Evolutionary conservation across 1,139 yeast species (phyloP).

Genomic region (Sugiyamaella castrensis): DNA sequence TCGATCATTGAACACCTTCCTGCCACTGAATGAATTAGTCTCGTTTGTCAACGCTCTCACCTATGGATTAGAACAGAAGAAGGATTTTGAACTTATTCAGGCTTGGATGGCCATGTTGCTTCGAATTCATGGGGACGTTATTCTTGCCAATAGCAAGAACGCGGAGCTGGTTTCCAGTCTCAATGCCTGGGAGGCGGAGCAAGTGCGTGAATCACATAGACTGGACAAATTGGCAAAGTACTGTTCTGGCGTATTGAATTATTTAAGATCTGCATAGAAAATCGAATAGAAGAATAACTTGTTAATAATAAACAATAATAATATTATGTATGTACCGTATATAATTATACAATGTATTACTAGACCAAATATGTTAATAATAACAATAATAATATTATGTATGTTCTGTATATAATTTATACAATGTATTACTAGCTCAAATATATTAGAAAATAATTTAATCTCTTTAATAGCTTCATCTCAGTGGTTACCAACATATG

Average conservation of each 20-base stretch:
- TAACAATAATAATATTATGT: constrained; percentile 3
- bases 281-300: not conserved
- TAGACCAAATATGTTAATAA: not conserved
- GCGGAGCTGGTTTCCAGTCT: constrained; percentile 32
- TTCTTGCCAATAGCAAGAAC: constrained; percentile 41
- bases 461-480: not conserved
- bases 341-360: not conserved
- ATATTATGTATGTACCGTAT: constrained; percentile 1
- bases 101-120: constrained; percentile 76
- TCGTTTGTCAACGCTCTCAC: constrained; percentile 64
- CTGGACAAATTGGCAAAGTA: constrained; percentile 73
- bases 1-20: constrained; percentile 64
- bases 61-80: constrained; percentile 54
- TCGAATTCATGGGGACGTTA: constrained; percentile 78
- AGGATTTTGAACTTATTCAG: constrained; percentile 66
- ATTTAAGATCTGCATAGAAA: constrained; percentile 42
- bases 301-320: constrained; percentile 6
- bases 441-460: not conserved
- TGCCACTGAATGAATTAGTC: constrained; percentile 63
- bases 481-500: no score
- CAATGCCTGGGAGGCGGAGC: constrained; percentile 49
- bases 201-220: constrained; percentile 44
- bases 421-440: not conserved
- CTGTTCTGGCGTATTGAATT: constrained; percentile 77
- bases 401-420: constrained; percentile 2